phyloP scores from a whole-genome alignment of 2,329 filamentous ascomycete species.

The Aureobasidium sp. region DNA sequence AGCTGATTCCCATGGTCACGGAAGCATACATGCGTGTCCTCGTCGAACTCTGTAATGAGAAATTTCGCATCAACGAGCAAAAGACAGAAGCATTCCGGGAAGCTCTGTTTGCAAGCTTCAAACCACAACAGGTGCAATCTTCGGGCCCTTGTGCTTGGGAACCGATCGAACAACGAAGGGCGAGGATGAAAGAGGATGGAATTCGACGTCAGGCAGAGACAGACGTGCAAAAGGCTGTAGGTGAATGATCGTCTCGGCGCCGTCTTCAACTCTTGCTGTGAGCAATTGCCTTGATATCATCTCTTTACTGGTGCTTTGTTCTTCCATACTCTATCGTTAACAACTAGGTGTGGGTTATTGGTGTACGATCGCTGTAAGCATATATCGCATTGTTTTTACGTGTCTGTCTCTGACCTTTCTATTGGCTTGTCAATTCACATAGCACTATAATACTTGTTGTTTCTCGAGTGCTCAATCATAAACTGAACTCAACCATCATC shows the following conservation, averaged over 20 bases:
- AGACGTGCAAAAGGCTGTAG: background rate
- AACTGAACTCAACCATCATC: background rate
- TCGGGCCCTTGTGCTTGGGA: slow-evolving; percentile 1
- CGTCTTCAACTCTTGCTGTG: background rate
- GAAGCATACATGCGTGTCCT: slow-evolving; percentile 62
- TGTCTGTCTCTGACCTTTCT: background rate
- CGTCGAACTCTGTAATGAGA: slow-evolving; percentile 63
- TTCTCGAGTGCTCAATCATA: background rate
- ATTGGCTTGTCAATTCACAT: background rate
- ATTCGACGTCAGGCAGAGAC: background rate
- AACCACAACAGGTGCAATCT: slow-evolving; percentile 17
- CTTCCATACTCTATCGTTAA: no score
- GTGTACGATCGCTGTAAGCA: no score
- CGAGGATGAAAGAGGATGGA: background rate
- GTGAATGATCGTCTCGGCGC: background rate
- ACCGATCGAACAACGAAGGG: slow-evolving; percentile 1
- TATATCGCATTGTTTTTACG: no score
- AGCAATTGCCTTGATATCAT: background rate
- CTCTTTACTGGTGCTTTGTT: no score
- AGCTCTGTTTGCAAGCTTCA: slow-evolving; percentile 40
- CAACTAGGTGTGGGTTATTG: no score
- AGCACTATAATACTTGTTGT: background rate
- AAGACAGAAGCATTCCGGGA: slow-evolving; percentile 59
- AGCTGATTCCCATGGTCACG: slow-evolving; percentile 52
- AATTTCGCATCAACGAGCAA: slow-evolving; percentile 62